These are phyloP conservation scores for Chytridium lagenaria DNA, from an alignment of 371 early-diverging fungal genomes.

Conservation along the genomic window DNA sequence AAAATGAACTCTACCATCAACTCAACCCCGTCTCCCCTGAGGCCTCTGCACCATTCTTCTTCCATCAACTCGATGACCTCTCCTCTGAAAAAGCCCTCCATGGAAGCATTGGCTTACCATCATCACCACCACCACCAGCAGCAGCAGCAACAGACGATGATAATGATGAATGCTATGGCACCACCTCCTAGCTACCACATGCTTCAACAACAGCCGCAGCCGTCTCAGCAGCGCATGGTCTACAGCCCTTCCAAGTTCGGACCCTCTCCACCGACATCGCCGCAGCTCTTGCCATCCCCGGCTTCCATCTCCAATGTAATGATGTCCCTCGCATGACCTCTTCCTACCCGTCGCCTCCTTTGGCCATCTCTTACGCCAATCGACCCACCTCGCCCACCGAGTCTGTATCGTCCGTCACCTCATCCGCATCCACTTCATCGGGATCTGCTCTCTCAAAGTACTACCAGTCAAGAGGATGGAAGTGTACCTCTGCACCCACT, in stretches of 20 bases:
- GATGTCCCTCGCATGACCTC: too few relatives aligned
- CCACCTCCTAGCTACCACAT: too few relatives aligned
- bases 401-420: not conserved
- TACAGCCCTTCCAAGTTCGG: too few relatives aligned
- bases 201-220: too few relatives aligned
- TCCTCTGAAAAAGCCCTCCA: not conserved
- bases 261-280: too few relatives aligned
- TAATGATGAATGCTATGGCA: too few relatives aligned
- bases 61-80: not conserved
- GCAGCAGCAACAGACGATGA: too few relatives aligned
- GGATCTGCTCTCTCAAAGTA: not conserved
- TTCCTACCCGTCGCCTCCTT: not conserved
- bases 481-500: not conserved
- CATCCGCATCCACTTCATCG: not conserved
- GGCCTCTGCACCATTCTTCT: not conserved
- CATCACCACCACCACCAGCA: not conserved
- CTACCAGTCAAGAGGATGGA: constrained; percentile 7
- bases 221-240: too few relatives aligned
- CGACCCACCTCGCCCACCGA: not conserved
- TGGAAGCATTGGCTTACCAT: not conserved
- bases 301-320: not conserved
- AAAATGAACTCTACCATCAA: too few relatives aligned
- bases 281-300: not conserved
- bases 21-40: not conserved
- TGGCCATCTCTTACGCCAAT: not conserved